Evolutionary conservation across 306 rosid species (phyloP), one percentile per base, ranked within the genome.

Genomic region (Crataegus laevigata): DNA sequence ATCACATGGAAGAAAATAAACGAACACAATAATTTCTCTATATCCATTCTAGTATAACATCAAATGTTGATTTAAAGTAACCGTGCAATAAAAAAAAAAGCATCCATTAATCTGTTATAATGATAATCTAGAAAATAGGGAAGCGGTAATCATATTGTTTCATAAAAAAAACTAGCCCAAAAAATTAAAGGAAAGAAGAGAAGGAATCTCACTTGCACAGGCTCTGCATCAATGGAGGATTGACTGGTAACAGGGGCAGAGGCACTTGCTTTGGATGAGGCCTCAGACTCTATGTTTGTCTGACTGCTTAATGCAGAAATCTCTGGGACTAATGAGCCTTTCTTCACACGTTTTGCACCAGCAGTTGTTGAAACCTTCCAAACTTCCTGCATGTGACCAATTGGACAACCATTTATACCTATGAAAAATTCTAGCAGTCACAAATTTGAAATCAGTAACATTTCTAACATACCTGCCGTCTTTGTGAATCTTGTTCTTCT

Each of bases 321-420:
- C 69, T 94, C 99, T 26, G 76, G 87, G 73, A 75, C 12, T 77
- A 85, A 80, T 51, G 91, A 80, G 66, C 84, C 84, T 84, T 92
- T 94, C 91, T 85, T 94, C 66, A 86, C 96, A 66, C 99, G 97
- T 84, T 85, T 94, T 75, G 93, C 84, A 74, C 96, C 99, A 69
- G 98, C 93, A 72, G 96, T 91, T 54, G 97, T 94, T 77, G 99
- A 92, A 83, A 92, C 92, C 86, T 92, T 92, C 99, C 99, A 96
- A 83, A 89, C 96, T 77, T 96, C 99, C 99, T 96, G 91, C 65
- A 55, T 60, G 47, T 61, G 77, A 70, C 55, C 59, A 71, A 9
- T 79, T n/a, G 63, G 59, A 79, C 68, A 58, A 81, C 74, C 43
- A 57, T 45, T n/a, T 69, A 67, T 45, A 66, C 62, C 77, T 73